phyloP scores from a whole-genome alignment of 148 eudicot species.

The Hydrangea macrophylla region DNA sequence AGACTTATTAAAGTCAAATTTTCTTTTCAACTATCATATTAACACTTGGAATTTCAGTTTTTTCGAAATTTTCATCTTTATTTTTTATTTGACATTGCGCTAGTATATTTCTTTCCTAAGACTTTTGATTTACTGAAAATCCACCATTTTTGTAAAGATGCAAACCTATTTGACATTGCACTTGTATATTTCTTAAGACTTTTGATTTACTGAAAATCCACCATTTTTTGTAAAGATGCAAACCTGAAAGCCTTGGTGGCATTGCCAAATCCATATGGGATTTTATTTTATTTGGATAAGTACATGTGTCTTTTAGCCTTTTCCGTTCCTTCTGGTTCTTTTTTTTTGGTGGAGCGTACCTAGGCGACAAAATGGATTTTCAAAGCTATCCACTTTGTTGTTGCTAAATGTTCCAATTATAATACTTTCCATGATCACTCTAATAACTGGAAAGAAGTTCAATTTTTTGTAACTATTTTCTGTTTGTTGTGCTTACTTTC shows the following conservation, averaged over 20 bases:
- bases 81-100: neutral
- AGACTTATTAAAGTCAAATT: neutral
- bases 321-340: neutral
- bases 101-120: neutral
- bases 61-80: neutral
- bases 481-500: no score
- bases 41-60: neutral
- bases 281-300: neutral
- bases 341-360: neutral
- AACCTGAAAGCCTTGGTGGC: neutral
- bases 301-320: neutral
- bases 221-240: no score
- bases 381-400: neutral
- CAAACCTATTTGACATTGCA: no score
- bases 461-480: no score
- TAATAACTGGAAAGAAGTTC: neutral
- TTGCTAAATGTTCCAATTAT: neutral
- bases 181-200: no score
- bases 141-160: neutral
- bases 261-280: neutral
- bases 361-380: neutral
- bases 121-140: neutral
- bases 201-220: no score
- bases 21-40: neutral
- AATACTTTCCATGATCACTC: neutral